These are phyloP conservation scores for Globisporangium viniferum DNA, from an alignment of 352 stramenopile species.

Conservation along the genomic window DNA sequence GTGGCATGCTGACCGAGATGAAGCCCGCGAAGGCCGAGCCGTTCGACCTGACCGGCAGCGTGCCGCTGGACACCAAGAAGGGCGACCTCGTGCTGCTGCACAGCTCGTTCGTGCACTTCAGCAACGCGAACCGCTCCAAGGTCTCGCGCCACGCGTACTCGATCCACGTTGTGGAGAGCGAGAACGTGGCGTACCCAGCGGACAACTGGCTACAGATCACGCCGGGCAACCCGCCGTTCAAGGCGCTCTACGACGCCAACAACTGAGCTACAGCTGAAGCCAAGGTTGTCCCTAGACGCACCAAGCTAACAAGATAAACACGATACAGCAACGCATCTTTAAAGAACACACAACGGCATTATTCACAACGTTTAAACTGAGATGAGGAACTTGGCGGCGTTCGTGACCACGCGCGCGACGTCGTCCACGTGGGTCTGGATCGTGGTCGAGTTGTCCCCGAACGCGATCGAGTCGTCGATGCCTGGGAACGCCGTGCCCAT, in stretches of 20 bases:
- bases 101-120: slow-evolving; percentile 94
- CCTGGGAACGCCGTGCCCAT: slow-evolving; percentile 47
- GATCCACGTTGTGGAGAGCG: slow-evolving; percentile 94
- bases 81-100: slow-evolving; percentile 93
- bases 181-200: slow-evolving; percentile 74
- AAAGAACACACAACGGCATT: background rate
- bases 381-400: slow-evolving; percentile 32
- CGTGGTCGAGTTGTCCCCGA: slow-evolving; percentile 29
- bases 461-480: slow-evolving; percentile 42
- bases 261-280: background rate
- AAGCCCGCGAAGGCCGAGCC: slow-evolving; percentile 41
- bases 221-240: slow-evolving; percentile 47
- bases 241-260: slow-evolving; percentile 48
- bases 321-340: background rate
- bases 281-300: no score
- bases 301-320: background rate
- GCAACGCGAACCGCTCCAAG: slow-evolving; percentile 89
- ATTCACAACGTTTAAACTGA: background rate
- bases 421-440: slow-evolving; percentile 49
- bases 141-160: slow-evolving; percentile 94
- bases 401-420: slow-evolving; percentile 31
- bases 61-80: slow-evolving; percentile 86
- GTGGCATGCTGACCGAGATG: slow-evolving; percentile 56
- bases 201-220: slow-evolving; percentile 95
- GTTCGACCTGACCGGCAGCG: slow-evolving; percentile 53